phyloP scores from a whole-genome alignment of 768 basidiomycete species.

The Clitopilus hobsonii region DNA sequence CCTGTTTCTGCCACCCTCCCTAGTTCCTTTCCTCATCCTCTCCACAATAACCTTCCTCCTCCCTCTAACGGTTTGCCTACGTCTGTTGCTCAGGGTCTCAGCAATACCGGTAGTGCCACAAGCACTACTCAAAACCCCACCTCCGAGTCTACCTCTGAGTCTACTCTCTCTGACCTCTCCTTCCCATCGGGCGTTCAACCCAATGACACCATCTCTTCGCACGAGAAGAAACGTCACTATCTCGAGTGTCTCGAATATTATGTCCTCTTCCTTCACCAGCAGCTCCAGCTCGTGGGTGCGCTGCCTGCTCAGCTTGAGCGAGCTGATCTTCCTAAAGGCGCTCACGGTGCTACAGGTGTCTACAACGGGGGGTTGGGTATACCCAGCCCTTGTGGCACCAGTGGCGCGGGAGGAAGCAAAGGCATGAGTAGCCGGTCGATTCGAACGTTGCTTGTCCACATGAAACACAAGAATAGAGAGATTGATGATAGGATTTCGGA shows the following conservation, averaged over 20 bases:
- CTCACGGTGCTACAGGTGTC: background rate
- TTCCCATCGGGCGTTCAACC: too few species aligned
- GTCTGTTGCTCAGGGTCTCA: too few species aligned
- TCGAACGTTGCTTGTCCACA: conserved; percentile 66
- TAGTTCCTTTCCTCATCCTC: background rate
- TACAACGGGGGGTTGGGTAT: too few species aligned
- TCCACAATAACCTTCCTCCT: too few species aligned
- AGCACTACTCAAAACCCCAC: too few species aligned
- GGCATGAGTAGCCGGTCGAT: conserved; percentile 63
- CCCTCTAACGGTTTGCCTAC: too few species aligned
- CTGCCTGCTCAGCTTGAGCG: conserved; percentile 45
- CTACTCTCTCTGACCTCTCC: background rate
- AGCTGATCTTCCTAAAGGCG: conserved; percentile 32
- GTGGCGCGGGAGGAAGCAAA: background rate
- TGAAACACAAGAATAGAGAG: conserved; percentile 51
- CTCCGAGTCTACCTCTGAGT: background rate
- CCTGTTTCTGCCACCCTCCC: background rate
- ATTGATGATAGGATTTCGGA: conserved; percentile 43
- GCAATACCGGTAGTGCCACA: too few species aligned
- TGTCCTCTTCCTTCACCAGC: conserved; percentile 60
- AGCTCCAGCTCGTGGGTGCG: conserved; percentile 45
- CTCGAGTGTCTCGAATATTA: conserved; percentile 73
- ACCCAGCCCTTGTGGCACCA: too few species aligned
- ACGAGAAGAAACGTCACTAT: conserved; percentile 74
- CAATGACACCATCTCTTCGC: conserved; percentile 72